Percentiles rank a stretch among this genome's conserved stretches.
Conservation (phyloP, 2,329 filamentous ascomycete genomes). For the Orbilia blumenaviensis region DNA sequence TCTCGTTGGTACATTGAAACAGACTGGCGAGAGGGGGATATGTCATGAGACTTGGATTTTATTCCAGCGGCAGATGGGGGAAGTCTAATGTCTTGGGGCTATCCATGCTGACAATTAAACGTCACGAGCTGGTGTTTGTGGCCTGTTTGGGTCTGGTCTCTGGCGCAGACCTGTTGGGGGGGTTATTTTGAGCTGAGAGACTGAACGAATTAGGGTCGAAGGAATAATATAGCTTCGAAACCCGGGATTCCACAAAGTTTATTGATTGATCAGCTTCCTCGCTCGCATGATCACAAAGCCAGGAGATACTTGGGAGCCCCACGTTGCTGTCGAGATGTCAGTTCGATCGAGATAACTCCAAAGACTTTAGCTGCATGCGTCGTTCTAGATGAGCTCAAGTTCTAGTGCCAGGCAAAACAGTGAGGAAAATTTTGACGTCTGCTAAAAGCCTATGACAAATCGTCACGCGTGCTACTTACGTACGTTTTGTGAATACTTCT, state of each 20-base stretch:
- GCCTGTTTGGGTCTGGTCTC: neutral
- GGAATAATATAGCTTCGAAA: neutral
- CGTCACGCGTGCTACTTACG: neutral
- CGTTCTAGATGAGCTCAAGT: neutral
- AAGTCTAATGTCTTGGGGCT: neutral
- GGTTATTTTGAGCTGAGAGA: neutral
- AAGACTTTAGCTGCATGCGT: neutral
- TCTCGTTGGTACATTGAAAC: neutral
- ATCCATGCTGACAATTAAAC: neutral
- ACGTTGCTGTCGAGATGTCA: neutral
- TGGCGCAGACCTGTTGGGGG: neutral
- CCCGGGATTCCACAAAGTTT: neutral
- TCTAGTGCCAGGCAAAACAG: neutral
- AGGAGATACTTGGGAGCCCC: neutral
- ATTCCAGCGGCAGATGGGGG: neutral
- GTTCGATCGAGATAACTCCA: neutral
- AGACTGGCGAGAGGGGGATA: neutral
- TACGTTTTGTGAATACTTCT: neutral
- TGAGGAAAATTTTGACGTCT: neutral
- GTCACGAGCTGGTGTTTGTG: slow-evolving; percentile 12
- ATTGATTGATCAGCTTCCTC: neutral
- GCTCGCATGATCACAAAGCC: neutral
- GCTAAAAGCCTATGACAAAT: neutral
- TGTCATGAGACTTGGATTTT: neutral
- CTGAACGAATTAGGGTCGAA: neutral